Conservation (phyloP, 2,329 filamentous ascomycete genomes). For the Talaromyces sp. region DNA sequence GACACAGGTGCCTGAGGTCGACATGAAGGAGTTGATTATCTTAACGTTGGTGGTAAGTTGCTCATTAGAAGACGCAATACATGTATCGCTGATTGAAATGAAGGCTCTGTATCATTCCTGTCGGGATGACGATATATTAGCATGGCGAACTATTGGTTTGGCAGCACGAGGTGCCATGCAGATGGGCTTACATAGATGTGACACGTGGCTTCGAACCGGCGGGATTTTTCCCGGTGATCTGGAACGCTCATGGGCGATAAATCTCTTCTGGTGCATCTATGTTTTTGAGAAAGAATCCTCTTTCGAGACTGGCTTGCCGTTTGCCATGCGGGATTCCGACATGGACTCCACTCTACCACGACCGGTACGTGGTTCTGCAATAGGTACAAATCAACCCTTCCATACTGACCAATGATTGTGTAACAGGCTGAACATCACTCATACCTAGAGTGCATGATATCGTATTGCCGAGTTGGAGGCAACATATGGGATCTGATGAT, state of each 20-base stretch:
- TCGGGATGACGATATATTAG: constrained; percentile 50
- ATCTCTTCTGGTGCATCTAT: constrained; percentile 82
- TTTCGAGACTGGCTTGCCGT: constrained; percentile 71
- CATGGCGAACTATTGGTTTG: constrained; percentile 86
- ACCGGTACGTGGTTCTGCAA: constrained; percentile 54
- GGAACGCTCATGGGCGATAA: constrained; percentile 50
- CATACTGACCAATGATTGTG: neutral
- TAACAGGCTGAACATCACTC: constrained; percentile 38
- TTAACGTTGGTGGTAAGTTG: constrained; percentile 14
- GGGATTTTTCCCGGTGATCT: constrained; percentile 37
- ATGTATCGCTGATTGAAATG: constrained; percentile 5
- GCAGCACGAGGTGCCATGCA: constrained; percentile 48
- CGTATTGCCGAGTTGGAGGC: constrained; percentile 74
- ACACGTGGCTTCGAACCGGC: constrained; percentile 60
- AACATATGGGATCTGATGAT: constrained; percentile 84
- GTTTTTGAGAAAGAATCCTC: constrained; percentile 82
- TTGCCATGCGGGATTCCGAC: constrained; percentile 75
- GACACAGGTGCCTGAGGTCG: constrained; percentile 34
- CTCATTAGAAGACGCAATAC: neutral
- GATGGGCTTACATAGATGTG: constrained; percentile 63
- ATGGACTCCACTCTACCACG: constrained; percentile 75
- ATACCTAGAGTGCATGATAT: constrained; percentile 79
- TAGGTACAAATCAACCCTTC: too few relatives aligned
- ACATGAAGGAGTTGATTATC: constrained; percentile 38
- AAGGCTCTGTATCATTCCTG: constrained; percentile 41